A percentile compares a stretch with the other conserved stretches of the same genome.
Evolutionary conservation across 225 moss, liverwort and hornwort genomes (phyloP).

Genomic region (Takakia lepidozioides): DNA sequence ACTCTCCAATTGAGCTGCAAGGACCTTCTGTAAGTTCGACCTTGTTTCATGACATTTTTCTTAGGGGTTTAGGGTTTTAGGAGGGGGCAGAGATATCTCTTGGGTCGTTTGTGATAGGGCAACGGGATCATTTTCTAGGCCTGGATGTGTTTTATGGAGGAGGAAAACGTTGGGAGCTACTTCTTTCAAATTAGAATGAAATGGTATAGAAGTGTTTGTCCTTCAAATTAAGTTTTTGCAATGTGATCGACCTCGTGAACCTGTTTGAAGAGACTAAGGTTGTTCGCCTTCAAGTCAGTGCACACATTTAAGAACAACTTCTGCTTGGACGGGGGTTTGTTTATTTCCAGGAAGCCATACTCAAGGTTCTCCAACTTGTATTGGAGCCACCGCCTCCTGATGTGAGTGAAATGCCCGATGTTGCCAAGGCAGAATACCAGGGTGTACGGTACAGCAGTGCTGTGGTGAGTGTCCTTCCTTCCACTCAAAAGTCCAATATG

Average conservation of each 20-base stretch:
- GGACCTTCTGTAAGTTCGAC: slow-evolving; percentile 53
- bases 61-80: no score
- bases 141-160: no score
- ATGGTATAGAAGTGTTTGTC: no score
- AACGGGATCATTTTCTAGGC: no score
- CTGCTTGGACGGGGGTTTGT: not conserved
- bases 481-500: no score
- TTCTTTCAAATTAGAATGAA: no score
- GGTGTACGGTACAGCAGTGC: slow-evolving; percentile 58
- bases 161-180: no score
- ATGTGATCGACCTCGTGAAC: no score
- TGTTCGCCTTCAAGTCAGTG: not conserved
- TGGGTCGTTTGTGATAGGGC: no score
- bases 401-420: slow-evolving; percentile 8
- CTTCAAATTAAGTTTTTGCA: no score
- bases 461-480: slow-evolving; percentile 80
- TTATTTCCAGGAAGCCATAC: slow-evolving; percentile 39
- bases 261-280: not conserved
- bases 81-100: no score
- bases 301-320: not conserved
- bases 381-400: slow-evolving; percentile 47
- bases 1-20: slow-evolving; percentile 72
- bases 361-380: slow-evolving; percentile 36
- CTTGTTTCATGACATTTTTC: no score
- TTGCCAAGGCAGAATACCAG: slow-evolving; percentile 12